Conservation (phyloP, 129 eudicot species). For the Arctium lappa region DNA sequence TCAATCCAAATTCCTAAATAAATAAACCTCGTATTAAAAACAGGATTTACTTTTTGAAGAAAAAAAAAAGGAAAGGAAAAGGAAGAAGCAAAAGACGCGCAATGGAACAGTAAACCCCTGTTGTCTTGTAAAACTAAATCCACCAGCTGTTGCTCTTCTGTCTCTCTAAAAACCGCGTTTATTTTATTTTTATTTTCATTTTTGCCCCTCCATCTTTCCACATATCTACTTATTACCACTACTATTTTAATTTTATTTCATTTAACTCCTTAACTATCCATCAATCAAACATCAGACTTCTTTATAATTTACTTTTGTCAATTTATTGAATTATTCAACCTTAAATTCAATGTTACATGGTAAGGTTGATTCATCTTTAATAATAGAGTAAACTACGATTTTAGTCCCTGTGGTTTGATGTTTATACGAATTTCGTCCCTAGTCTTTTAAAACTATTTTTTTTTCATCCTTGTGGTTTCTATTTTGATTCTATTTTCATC, state of each 20-base stretch:
- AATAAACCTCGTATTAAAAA: slow-evolving; percentile 8
- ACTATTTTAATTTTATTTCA: too few species aligned
- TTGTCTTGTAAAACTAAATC: slow-evolving; percentile 20
- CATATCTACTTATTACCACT: background rate
- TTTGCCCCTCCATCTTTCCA: background rate
- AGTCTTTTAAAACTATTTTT: too few species aligned
- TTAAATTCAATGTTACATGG: background rate
- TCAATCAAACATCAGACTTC: background rate
- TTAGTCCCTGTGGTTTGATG: too few species aligned
- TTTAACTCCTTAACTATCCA: background rate
- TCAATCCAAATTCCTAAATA: background rate
- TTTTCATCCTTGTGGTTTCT: too few species aligned
- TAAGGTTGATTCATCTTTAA: too few species aligned
- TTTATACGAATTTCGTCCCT: too few species aligned
- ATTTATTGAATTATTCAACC: too few species aligned
- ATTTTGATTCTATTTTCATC: too few species aligned
- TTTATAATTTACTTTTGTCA: too few species aligned
- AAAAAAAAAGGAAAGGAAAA: slow-evolving; percentile 16
- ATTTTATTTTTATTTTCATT: background rate
- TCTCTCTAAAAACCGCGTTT: slow-evolving; percentile 23
- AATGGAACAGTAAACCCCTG: slow-evolving; percentile 29
- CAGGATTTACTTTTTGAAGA: background rate
- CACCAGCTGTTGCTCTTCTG: slow-evolving; percentile 32
- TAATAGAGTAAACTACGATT: too few species aligned
- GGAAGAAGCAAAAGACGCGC: slow-evolving; percentile 23